A percentile compares a stretch with the other conserved stretches of the same genome.
These are phyloP conservation scores for Claviceps sp. DNA, from an alignment of 2,329 filamentous ascomycete species.

Conservation along the genomic window DNA sequence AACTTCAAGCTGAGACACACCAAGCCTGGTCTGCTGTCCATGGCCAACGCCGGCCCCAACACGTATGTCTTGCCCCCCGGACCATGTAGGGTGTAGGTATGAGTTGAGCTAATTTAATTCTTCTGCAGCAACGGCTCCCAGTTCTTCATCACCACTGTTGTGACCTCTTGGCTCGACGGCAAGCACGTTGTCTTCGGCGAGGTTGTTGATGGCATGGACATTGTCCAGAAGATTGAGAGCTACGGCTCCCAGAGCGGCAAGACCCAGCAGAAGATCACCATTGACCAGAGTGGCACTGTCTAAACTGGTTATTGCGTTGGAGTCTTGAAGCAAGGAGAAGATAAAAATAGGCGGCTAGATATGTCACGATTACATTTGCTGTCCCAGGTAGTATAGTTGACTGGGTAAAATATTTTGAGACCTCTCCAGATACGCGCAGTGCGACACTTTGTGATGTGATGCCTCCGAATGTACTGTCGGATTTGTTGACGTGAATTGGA, in stretches of 20 bases:
- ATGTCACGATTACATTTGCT: background rate
- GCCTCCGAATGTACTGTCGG: too few relatives aligned
- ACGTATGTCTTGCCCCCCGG: slow-evolving; percentile 6
- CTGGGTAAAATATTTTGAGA: background rate
- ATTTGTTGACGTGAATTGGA: too few relatives aligned
- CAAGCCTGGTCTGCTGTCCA: slow-evolving; percentile 10
- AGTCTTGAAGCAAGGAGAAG: background rate
- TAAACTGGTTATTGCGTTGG: slow-evolving; percentile 18
- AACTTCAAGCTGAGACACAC: slow-evolving; percentile 11
- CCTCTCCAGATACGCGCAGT: background rate
- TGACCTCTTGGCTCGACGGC: slow-evolving; percentile 73
- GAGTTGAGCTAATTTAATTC: background rate
- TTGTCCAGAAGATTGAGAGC: slow-evolving; percentile 50
- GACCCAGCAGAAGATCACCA: slow-evolving; percentile 44
- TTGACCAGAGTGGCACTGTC: slow-evolving; percentile 37
- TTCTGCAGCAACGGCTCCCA: slow-evolving; percentile 77
- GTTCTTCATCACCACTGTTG: slow-evolving; percentile 94
- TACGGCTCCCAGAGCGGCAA: slow-evolving; percentile 37
- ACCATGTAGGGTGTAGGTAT: slow-evolving; percentile 8
- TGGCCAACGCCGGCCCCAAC: slow-evolving; percentile 12
- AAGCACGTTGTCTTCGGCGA: slow-evolving; percentile 79
- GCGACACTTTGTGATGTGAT: background rate
- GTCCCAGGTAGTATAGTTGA: background rate
- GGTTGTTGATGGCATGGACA: slow-evolving; percentile 37
- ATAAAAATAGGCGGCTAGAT: background rate